Evolutionary conservation across 179 eudicot species (phyloP).

Genomic region (Silene coronaria): DNA sequence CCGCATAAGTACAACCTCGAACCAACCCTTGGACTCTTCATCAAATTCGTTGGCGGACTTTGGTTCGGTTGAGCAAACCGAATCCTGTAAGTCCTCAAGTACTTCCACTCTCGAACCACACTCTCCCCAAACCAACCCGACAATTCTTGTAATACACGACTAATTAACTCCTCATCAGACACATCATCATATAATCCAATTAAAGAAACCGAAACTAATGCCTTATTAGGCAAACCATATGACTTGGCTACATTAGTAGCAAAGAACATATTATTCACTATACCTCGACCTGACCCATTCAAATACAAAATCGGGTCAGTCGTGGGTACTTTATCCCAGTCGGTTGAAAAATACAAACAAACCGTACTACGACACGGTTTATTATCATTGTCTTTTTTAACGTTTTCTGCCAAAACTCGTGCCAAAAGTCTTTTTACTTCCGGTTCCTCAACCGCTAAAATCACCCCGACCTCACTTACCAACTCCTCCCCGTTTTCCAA

Average conservation of each 20-base stretch:
- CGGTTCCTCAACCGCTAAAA: constrained; percentile 78
- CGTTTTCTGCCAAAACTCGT: constrained; percentile 25
- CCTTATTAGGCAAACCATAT: constrained; percentile 74
- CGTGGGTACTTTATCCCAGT: constrained; percentile 40
- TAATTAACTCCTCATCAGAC: constrained; percentile 50
- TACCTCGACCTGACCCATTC: constrained; percentile 81
- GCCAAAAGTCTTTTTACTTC: constrained; percentile 59
- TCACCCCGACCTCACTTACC: constrained; percentile 50
- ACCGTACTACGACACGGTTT: constrained; percentile 61
- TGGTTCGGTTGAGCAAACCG: constrained; percentile 86
- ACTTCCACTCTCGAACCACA: constrained; percentile 55
- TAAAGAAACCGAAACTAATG: constrained; percentile 64
- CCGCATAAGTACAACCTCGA: constrained; percentile 73
- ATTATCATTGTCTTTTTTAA: background rate
- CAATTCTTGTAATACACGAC: constrained; percentile 51
- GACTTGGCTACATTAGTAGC: constrained; percentile 77
- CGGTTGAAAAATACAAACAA: constrained; percentile 65
- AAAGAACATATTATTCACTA: constrained; percentile 91
- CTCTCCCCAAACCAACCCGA: constrained; percentile 68
- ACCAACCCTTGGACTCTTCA: constrained; percentile 48
- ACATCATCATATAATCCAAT: constrained; percentile 53
- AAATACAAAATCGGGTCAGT: constrained; percentile 62
- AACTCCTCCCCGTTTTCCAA: constrained; percentile 59
- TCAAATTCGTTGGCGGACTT: constrained; percentile 72
- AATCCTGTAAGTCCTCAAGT: constrained; percentile 65